Evolutionary conservation across 78 protist species (phyloP), one percentile per base, ranked within the genome.

Genomic region (Speleostelium caveatum): DNA sequence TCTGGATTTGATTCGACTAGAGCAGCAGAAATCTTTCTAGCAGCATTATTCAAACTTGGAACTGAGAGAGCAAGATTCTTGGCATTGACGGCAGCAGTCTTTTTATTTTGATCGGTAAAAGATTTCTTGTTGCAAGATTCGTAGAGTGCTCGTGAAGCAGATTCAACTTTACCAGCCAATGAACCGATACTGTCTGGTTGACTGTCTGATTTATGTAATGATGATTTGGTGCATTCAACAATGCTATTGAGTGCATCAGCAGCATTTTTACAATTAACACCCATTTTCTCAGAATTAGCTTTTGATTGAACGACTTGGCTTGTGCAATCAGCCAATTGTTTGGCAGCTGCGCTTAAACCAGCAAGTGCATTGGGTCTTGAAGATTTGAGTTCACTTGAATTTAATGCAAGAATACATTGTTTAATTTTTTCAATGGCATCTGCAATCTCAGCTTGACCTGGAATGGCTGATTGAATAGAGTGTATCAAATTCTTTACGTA

Each of bases 381-480:
- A 21, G 58, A 75, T n/a, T 36, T 35, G 8, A 60, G 19, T 16
- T 80, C 89, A 17, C 36, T 30, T 1, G 53, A 32, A 42, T 80
- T 80, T 8, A 80, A 49, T 39, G 42, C 33, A 14, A 80, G 38
- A 33, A 80, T 80, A 22, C 76, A 72, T 35, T 66, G 42, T 60
- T 80, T 80, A 26, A 80, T 73, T 14, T 67, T 66, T 41, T 80
- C 89, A n/a, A 67, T 35, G 19, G 89, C 89, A 24, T 80, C 89
- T 17, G 71, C 89, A 60, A 86, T 68, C 30, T 86, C 92, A 72
- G 92, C 87, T 72, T 75, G 92, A 75, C 86, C 86, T 86, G 92
- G 85, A 1, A 75, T 79, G 14, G 92, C 73, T 0, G 71, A 55
- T 68, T 80, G 89, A 60, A 80, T 80, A 32, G 74, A 56, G 33